These are phyloP conservation scores for Leccinum boreale DNA, from an alignment of 768 basidiomycete genomes.

Conservation along the genomic window DNA sequence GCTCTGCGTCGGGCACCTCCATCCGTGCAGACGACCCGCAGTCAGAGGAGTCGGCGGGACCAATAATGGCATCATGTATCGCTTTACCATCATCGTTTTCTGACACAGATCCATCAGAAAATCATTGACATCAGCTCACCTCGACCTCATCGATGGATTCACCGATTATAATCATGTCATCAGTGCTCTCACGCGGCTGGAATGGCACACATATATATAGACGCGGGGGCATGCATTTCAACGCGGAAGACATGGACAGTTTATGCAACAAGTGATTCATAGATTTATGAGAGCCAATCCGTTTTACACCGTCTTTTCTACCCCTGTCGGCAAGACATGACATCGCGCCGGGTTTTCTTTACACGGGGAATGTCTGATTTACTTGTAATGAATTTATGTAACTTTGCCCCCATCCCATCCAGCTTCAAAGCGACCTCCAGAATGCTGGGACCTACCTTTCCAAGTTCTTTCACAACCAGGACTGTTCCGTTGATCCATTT, in stretches of 20 bases:
- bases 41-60: conserved; percentile 9
- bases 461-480: not conserved
- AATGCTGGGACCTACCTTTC: not conserved
- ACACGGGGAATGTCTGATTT: conserved; percentile 7
- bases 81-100: conserved; percentile 27
- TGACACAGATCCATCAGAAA: conserved; percentile 21
- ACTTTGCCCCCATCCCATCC: not conserved
- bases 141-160: conserved; percentile 40
- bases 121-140: conserved; percentile 38
- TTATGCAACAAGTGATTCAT: conserved; percentile 17
- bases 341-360: not conserved
- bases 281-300: conserved; percentile 22
- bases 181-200: conserved; percentile 6
- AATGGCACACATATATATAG: conserved; percentile 12
- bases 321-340: conserved; percentile 9
- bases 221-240: conserved; percentile 14
- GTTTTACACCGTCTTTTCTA: conserved; percentile 15
- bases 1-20: not conserved
- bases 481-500: not conserved
- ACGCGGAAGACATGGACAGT: conserved; percentile 20
- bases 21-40: conserved; percentile 6
- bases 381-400: conserved; percentile 10
- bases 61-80: conserved; percentile 18
- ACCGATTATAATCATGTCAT: conserved; percentile 9
- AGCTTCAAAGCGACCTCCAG: not conserved